Evolutionary conservation across 2,329 filamentous ascomycete species (phyloP), one percentile per base, ranked within the genome.

Genomic region (Fusarium citri): DNA sequence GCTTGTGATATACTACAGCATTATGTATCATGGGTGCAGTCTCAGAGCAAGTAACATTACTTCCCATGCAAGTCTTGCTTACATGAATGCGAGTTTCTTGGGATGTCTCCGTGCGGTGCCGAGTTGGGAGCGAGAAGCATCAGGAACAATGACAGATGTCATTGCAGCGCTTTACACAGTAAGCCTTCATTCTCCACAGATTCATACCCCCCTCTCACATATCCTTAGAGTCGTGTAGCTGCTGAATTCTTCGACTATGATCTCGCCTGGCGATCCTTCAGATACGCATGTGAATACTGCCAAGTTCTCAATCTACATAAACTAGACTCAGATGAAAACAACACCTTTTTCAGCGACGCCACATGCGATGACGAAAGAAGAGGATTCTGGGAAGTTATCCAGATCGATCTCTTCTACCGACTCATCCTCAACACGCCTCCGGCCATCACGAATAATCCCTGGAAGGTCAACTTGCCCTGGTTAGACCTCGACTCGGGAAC

Each of bases 391-490:
- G 75, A 78, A n/a, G 71, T 79, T 5, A 73, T 79, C 2, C 76
- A 79, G 26, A 69, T 77, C 16, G 77, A 79, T 25, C 69, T 77
- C 16, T 78, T 76, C 53, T 78, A 74, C 56, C 71, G 77, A 1
- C 73, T 79, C 1, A 55, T 79, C 1, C 69, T 76, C 51, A 76
- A 79, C 26, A 77, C 73, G 5, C 77, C 77, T 11, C 76, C 77
- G 0, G 66, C 64, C 2, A 70, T 79, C 6, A 74, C 76, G 0
- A 68, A 72, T 41, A 73, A 74, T 30, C 60, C 68, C 0, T 79
- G 77, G 77, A 74, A 73, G 28, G 77, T 79, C 49, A 79, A 78
- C 37, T 40, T 79, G 8, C 77, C 77, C 1, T 78, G 76, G 77
- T 57, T 79, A 1, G 71, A 78, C 14, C 56, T 62, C 6, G 59